These are phyloP conservation scores for Diplocarpon rosae DNA, from an alignment of 2,329 filamentous ascomycete species.

Conservation along the genomic window DNA sequence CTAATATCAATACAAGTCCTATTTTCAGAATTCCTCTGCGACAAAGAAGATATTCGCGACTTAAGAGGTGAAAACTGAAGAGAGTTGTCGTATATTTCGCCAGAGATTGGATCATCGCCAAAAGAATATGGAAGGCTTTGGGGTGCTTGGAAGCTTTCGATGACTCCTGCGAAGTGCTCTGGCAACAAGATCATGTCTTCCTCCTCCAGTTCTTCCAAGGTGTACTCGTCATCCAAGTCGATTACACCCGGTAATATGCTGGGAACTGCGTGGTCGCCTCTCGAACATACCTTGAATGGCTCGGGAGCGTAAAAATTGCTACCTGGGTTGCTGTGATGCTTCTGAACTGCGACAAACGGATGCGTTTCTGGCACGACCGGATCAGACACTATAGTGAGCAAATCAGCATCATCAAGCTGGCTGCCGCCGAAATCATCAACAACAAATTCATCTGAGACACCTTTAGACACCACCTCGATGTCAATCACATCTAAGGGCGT, in stretches of 20 bases:
- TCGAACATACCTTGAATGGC: neutral
- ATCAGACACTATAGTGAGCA: constrained; percentile 14
- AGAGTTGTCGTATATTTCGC: constrained; percentile 21
- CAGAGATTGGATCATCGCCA: constrained; percentile 7
- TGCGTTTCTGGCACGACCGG: constrained; percentile 1
- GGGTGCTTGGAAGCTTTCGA: constrained; percentile 16
- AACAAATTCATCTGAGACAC: constrained; percentile 1
- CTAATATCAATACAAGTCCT: constrained; percentile 7
- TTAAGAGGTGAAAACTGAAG: constrained; percentile 22
- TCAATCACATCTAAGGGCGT: constrained; percentile 7
- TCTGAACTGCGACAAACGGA: neutral
- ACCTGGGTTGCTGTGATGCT: no score
- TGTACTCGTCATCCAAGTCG: constrained; percentile 20
- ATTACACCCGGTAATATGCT: neutral
- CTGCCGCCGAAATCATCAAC: constrained; percentile 17
- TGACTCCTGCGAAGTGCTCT: constrained; percentile 4
- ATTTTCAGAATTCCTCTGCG: neutral
- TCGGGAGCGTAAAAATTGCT: neutral
- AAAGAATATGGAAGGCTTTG: constrained; percentile 13
- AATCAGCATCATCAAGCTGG: constrained; percentile 20
- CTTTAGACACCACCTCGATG: neutral
- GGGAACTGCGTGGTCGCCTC: neutral
- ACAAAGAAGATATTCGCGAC: neutral
- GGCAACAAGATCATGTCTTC: constrained; percentile 20
- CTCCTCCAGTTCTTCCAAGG: constrained; percentile 17